Evolutionary conservation across 2,329 filamentous ascomycete genomes (phyloP), one percentile per base, ranked within the genome.

Genomic region (Polytolypa hystricis): DNA sequence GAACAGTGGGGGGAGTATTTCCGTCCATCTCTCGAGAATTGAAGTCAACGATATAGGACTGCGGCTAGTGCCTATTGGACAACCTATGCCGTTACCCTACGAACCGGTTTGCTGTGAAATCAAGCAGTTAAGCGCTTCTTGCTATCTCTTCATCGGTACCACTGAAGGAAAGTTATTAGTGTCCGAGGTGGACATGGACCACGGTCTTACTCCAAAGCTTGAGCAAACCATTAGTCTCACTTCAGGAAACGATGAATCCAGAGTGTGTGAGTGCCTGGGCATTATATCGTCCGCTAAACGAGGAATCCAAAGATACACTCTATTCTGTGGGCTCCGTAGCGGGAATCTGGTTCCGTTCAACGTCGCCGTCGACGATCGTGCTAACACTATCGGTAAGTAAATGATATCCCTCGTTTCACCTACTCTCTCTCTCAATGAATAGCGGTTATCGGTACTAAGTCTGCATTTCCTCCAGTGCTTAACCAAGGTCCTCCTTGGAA

Each of bases 261-360:
- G 48, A 29, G 54, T 53, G 6, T 55, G 57, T 38, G 60, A 60
- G 39, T 61, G 51, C 27, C 43, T 60, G 44, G 50, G 48, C 19
- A 40, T 50, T 10, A 42, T 62, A 29, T 40, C 46, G n/a, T 40
- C 48, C 36, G 20, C 35, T 10, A 27, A 40, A 14, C 37, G 42
- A 27, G 41, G 37, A 3, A 21, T 37, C 4, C 38, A 40, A 9
- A 46, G 45, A 19, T 45, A 41, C 30, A 41, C 52, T 42, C 30
- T 67, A 9, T 52, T 69, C 9, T 69, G 65, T 43, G 66, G 66
- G 8, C 52, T 69, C 31, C 60, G 66, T 25, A 61, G 61, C 44
- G 66, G 66, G 23, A 56, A 55, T 34, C 44, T 69, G 29, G 47
- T 66, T 12, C 53, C 57, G 10, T 41, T 42, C 25, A 41, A 45